phyloP scores from a whole-genome alignment of 1,284 basidiomycete species.

The Ceratobasidium sp. region DNA sequence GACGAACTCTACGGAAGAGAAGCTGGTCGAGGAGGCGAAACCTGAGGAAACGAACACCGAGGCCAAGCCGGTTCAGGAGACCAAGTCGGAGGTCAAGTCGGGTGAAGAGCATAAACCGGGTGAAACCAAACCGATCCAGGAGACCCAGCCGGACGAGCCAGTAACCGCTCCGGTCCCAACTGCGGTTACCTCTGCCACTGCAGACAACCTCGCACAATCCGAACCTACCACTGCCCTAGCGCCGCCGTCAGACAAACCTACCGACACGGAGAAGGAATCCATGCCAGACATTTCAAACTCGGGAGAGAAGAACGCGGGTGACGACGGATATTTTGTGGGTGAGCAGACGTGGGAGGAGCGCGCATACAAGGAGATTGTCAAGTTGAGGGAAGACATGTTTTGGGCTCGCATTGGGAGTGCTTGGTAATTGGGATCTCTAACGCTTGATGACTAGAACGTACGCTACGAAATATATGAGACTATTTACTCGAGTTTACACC shows the following conservation, averaged over 20 bases:
- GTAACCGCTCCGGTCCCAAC: conserved; percentile 46
- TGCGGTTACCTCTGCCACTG: conserved; percentile 46
- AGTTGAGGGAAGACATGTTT: conserved; percentile 89
- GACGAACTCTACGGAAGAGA: neutral
- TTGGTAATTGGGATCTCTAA: conserved; percentile 51
- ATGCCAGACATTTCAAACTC: conserved; percentile 14
- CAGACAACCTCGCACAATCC: conserved; percentile 45
- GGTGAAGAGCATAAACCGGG: neutral
- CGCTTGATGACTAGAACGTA: conserved; percentile 20
- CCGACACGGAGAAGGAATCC: neutral
- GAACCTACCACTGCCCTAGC: conserved; percentile 29
- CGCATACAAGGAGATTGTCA: conserved; percentile 85
- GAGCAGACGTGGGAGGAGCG: conserved; percentile 88
- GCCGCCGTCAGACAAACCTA: conserved; percentile 8
- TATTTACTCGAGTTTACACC: neutral
- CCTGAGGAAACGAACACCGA: conserved; percentile 2
- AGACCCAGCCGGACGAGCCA: conserved; percentile 31
- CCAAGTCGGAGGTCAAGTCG: neutral
- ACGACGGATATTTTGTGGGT: conserved; percentile 61
- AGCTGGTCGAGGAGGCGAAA: conserved; percentile 46
- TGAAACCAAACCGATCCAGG: conserved; percentile 24
- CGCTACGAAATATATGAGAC: neutral
- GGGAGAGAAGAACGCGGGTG: conserved; percentile 51
- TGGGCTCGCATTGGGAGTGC: conserved; percentile 82
- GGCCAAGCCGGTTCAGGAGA: neutral